Percentiles rank a stretch among this genome's conserved stretches.
These are phyloP conservation scores for Penicillium nucicola DNA, from an alignment of 495 filamentous ascomycete species.

Conservation along the genomic window DNA sequence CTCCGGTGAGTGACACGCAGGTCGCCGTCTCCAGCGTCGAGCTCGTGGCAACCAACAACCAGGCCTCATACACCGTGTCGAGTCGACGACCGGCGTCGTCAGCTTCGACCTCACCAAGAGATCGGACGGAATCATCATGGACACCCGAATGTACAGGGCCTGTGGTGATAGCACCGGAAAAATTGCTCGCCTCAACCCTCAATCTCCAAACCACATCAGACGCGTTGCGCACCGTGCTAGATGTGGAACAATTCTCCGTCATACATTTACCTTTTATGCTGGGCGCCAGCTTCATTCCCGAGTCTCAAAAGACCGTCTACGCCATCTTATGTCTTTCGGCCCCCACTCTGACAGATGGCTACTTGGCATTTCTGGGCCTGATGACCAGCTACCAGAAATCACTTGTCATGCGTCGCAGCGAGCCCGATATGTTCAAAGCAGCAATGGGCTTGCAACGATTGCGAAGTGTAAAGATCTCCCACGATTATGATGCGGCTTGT, in stretches of 20 bases:
- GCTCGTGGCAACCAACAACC: conserved; percentile 3
- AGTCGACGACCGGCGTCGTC: conserved; percentile 9
- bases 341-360: conserved; percentile 22
- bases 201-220: conserved; percentile 20
- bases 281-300: conserved; percentile 18
- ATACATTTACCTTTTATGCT: conserved; percentile 26
- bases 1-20: conserved; percentile 6
- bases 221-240: conserved; percentile 22
- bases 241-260: conserved; percentile 20
- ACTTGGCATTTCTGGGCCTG: conserved; percentile 22
- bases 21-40: conserved; percentile 22
- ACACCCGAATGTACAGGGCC: conserved; percentile 1
- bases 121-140: not conserved
- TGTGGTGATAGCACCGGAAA: conserved; percentile 16
- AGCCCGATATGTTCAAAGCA: conserved; percentile 23
- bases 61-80: conserved; percentile 3
- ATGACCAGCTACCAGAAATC: conserved; percentile 27
- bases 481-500: conserved; percentile 24
- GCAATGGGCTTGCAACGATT: conserved; percentile 23
- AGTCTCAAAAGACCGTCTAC: conserved; percentile 17
- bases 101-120: conserved; percentile 2
- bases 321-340: conserved; percentile 17
- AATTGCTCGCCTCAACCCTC: conserved; percentile 11
- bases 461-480: conserved; percentile 17
- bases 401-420: conserved; percentile 17